Base-by-base conservation (phyloP, 164 flowering plant species). In the Pachysandra terminalis region DNA sequence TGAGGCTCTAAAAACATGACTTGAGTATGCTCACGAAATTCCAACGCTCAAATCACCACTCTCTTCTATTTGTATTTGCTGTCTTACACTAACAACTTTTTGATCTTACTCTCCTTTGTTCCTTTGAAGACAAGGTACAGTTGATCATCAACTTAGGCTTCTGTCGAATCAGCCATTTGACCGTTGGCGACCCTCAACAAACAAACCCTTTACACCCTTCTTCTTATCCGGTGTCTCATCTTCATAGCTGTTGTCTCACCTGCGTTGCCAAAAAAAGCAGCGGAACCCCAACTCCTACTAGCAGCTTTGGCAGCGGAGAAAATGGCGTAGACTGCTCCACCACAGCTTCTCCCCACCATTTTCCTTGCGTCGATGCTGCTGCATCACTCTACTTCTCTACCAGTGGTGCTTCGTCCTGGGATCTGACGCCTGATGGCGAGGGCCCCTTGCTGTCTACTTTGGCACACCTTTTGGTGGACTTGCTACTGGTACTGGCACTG, bases 261-360 rank as follows among this genome's bases (percentile, higher is more conserved):
- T 35, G 73, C 59, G 21, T 32, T 35, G 8, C 35, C 41, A 15
- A 1, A 56, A 23, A 59, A 40, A 16, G n/a, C 15, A 73, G 72
- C 58, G 49, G 41, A 12, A 55, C 64, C 58, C 63, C 81, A 19
- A 78, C 76, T 15, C 71, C 73, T 19, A 69, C 69, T 13, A 74
- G 76, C 57, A 72, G 75, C 59, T 56, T 69, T 17, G 68, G 60
- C 15, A 71, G 66, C 1, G 66, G 61, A 19, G 73, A 60, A n/a
- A n/a, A n/a, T 1, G 67, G 71, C 13, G 70, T 77, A n/a, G 76
- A 77, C 9, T 68, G 79, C 60, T 79, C 85, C 24, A 82, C 81
- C 59, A 72, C 78, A 0, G 68, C 76, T 0, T 78, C 81, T 16
- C 83, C 81, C n/a, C 72, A 61, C 60, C 65, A 32, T 23, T 19